phyloP scores from a whole-genome alignment of 805 yeast genomes.

The Jamesozyma rosinii region DNA sequence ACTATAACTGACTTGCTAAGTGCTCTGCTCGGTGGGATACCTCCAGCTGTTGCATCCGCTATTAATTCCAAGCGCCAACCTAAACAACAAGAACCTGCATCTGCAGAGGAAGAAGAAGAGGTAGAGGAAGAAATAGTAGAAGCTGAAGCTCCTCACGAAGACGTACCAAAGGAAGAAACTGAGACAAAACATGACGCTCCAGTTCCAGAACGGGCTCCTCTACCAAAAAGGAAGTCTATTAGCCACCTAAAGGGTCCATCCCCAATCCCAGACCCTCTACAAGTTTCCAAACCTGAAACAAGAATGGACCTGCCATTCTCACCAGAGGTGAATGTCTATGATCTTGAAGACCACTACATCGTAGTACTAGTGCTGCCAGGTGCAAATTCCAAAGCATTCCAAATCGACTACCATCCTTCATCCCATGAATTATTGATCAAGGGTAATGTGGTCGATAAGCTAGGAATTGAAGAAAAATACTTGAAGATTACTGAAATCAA shows the following conservation, averaged over 20 bases:
- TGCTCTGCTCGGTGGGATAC: slow-evolving; percentile 17
- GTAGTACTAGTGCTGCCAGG: slow-evolving; percentile 52
- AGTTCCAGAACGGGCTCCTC: neutral
- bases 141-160: neutral
- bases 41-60: slow-evolving; percentile 3
- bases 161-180: slow-evolving; percentile 1
- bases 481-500: slow-evolving; percentile 45
- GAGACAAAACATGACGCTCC: slow-evolving; percentile 1
- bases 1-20: slow-evolving; percentile 14
- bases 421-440: slow-evolving; percentile 44
- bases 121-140: slow-evolving; percentile 7
- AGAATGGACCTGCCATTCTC: slow-evolving; percentile 41
- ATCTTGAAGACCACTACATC: slow-evolving; percentile 37
- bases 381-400: slow-evolving; percentile 42
- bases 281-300: slow-evolving; percentile 39
- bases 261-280: slow-evolving; percentile 34
- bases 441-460: slow-evolving; percentile 38
- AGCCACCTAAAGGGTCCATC: slow-evolving; percentile 26
- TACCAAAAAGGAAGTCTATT: slow-evolving; percentile 3
- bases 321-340: slow-evolving; percentile 52
- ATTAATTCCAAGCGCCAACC: neutral
- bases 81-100: slow-evolving; percentile 6
- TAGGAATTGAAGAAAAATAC: slow-evolving; percentile 32
- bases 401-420: slow-evolving; percentile 51
- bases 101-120: slow-evolving; percentile 4